Evolutionary conservation across 2,329 filamentous ascomycete species (phyloP).

Genomic region (Lecanosticta acicola): DNA sequence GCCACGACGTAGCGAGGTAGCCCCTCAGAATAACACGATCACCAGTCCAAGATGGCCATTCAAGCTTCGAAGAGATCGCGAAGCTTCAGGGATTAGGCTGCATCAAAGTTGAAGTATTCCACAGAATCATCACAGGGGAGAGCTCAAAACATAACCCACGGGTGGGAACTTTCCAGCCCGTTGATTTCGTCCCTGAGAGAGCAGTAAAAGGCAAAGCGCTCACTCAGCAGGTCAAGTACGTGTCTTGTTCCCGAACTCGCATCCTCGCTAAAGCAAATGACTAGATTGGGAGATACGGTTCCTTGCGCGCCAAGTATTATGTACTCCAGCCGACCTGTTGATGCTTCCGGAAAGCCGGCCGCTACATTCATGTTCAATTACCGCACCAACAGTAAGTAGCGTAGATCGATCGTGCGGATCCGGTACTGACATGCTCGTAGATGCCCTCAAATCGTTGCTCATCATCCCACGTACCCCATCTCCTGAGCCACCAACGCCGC

Average conservation of each 20-base stretch:
- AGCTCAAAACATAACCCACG: too few relatives aligned
- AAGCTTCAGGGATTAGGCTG: too few relatives aligned
- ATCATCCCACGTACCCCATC: slow-evolving; percentile 23
- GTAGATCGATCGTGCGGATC: neutral
- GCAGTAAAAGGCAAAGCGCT: slow-evolving; percentile 15
- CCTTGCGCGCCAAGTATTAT: too few relatives aligned
- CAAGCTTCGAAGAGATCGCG: too few relatives aligned
- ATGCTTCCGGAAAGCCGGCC: too few relatives aligned
- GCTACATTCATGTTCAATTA: slow-evolving; percentile 22
- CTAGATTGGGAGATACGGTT: neutral
- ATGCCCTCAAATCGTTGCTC: slow-evolving; percentile 17
- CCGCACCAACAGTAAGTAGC: slow-evolving; percentile 16
- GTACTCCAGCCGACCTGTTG: too few relatives aligned
- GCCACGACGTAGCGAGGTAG: too few relatives aligned
- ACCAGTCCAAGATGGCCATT: too few relatives aligned
- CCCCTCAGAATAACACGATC: too few relatives aligned
- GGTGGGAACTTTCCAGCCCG: too few relatives aligned
- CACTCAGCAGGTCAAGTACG: slow-evolving; percentile 14
- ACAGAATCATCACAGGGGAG: neutral
- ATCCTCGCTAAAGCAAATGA: neutral
- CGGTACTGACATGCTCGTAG: slow-evolving; percentile 2
- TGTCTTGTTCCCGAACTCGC: neutral
- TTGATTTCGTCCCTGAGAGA: slow-evolving; percentile 14
- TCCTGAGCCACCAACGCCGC: slow-evolving; percentile 9
- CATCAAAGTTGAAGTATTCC: neutral